phyloP scores from a whole-genome alignment of 305 asterid genomes.

The Monarda citriodora region DNA sequence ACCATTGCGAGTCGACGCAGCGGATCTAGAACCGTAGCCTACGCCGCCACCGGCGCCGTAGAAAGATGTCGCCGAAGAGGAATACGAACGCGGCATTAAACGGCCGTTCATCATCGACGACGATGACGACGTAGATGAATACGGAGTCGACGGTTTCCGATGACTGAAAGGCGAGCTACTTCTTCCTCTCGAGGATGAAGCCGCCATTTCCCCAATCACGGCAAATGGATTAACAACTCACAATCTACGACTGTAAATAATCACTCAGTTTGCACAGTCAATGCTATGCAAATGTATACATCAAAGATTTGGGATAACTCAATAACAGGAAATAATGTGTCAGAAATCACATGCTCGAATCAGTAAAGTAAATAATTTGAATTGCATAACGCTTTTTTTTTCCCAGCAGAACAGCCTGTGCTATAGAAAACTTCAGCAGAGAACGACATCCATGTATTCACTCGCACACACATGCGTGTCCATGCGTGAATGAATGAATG shows the following conservation, averaged over 20 bases:
- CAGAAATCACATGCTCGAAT: conserved; percentile 67
- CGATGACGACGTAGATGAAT: conserved; percentile 83
- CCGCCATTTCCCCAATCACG: conserved; percentile 63
- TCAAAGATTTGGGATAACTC: conserved; percentile 15
- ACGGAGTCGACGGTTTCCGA: conserved; percentile 72
- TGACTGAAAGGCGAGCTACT: conserved; percentile 80
- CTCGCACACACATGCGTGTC: conserved; percentile 4
- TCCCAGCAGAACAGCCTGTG: conserved; percentile 34
- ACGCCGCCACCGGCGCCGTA: conserved; percentile 54
- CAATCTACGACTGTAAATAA: conserved; percentile 13
- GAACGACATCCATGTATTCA: not conserved
- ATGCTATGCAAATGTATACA: conserved; percentile 14
- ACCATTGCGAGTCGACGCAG: conserved; percentile 41
- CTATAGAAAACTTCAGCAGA: conserved; percentile 38
- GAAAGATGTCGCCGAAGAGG: conserved; percentile 62
- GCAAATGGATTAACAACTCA: conserved; percentile 15
- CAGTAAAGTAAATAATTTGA: conserved; percentile 36
- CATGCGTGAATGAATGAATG: conserved; percentile 9
- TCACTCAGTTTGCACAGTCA: conserved; percentile 14
- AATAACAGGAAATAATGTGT: conserved; percentile 37
- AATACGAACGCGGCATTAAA: conserved; percentile 69
- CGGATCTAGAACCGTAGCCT: conserved; percentile 76
- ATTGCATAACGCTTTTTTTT: conserved; percentile 32
- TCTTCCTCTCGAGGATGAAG: conserved; percentile 88
- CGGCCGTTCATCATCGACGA: conserved; percentile 81